Evolutionary conservation across 1,284 basidiomycete species (phyloP), one percentile per base, ranked within the genome.

Genomic region (Vanrija sp.): DNA sequence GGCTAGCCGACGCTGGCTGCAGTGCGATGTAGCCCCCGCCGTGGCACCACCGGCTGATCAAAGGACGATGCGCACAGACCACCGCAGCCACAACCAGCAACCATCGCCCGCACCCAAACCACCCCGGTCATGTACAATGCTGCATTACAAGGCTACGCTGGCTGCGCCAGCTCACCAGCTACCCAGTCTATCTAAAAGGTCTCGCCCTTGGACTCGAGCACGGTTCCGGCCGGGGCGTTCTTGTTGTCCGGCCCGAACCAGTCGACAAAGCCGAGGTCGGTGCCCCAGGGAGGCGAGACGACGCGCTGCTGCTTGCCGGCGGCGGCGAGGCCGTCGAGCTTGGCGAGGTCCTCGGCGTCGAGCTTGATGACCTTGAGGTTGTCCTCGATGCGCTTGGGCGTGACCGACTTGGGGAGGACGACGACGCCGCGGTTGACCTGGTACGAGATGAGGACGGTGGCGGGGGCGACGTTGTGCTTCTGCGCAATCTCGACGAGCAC

Each of bases 401-500:
- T 92, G 47, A 89, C 87, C 22, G 83, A 88, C 77, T 89, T 89
- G 12, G 87, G 83, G 27, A 91, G 79, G 24, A 84, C 82, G 24
- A 87, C 79, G 51, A 84, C 78, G 45, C 58, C 81, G 70, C 72
- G 73, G 57, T 77, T 76, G 41, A 75, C 72, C 47, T 71, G 66
- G 27, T 76, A 72, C 31, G 62, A 63, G 51, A 67, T 64, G 42
- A 68, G 56, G 24, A 72, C 57, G 55, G 87, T 85, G 3, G 85
- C 78, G 2, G 83, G 78, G 39, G 81, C 75, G 36, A 86, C 73
- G 6, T 72, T 72, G 70, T 87, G 79, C 71, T 84, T 84, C 57
- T 79, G 66, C 5, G 86, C 87, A 52, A 91, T 81, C 57, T 79
- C 78, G n/a, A 76, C 59, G 15, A 88, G 82, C 16, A 81, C 80